Percentiles rank a stretch among this genome's conserved stretches.
Conservation (phyloP, 2,329 filamentous ascomycete genomes). For the Penicillium sp. region DNA sequence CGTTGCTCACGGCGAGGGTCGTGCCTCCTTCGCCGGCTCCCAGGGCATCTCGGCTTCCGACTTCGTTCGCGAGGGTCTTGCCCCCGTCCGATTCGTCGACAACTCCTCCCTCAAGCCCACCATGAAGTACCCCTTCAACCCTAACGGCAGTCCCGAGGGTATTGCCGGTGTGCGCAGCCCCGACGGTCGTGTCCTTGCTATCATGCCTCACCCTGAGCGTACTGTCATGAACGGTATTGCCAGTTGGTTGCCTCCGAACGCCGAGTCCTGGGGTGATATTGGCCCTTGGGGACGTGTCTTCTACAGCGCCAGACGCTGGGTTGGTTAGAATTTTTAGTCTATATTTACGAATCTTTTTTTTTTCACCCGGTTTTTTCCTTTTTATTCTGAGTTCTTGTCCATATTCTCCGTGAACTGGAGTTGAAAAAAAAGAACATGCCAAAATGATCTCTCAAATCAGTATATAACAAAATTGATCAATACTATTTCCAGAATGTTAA, state of each 20-base stretch:
- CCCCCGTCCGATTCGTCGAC: constrained; percentile 80
- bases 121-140: constrained; percentile 83
- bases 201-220: constrained; percentile 95
- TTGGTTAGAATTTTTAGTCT: constrained; percentile 52
- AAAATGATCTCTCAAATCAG: constrained; percentile 9
- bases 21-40: constrained; percentile 66
- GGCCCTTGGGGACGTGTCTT: constrained; percentile 86
- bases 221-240: constrained; percentile 76
- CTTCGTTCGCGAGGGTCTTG: constrained; percentile 65
- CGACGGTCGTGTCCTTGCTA: constrained; percentile 76
- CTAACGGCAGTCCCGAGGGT: constrained; percentile 77
- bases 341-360: constrained; percentile 4
- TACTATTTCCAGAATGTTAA: background rate
- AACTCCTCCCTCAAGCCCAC: constrained; percentile 70
- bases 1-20: constrained; percentile 87
- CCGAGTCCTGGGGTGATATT: constrained; percentile 71
- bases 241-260: constrained; percentile 68
- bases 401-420: constrained; percentile 15
- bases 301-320: constrained; percentile 83
- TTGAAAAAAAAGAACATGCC: constrained; percentile 14
- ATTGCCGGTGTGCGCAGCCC: constrained; percentile 75
- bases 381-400: constrained; percentile 11
- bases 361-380: background rate
- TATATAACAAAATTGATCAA: constrained; percentile 17
- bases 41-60: constrained; percentile 44